Conservation (phyloP, 2,329 filamentous ascomycete species). For the Aspergillus sojae region DNA sequence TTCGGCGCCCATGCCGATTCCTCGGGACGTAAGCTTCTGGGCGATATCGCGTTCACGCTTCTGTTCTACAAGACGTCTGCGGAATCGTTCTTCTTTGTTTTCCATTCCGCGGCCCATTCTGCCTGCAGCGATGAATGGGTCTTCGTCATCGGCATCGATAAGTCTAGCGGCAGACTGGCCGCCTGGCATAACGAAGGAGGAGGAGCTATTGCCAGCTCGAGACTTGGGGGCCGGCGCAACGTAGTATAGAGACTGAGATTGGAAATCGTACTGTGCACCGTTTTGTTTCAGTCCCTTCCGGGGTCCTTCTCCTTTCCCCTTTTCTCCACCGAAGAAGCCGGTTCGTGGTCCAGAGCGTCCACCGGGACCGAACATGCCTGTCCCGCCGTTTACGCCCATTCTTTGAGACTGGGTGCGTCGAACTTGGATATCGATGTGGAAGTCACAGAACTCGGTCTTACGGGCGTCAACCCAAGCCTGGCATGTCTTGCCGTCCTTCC, state of each 20-base stretch:
- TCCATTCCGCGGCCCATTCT: conserved; percentile 43
- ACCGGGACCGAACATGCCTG: conserved; percentile 51
- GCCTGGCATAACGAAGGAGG: conserved; percentile 23
- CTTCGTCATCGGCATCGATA: conserved; percentile 44
- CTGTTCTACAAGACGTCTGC: conserved; percentile 46
- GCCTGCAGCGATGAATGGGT: conserved; percentile 45
- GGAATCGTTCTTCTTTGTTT: conserved; percentile 46
- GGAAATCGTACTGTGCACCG: conserved; percentile 43
- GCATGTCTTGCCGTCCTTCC: conserved; percentile 81
- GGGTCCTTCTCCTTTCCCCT: conserved; percentile 18
- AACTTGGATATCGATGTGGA: conserved; percentile 81
- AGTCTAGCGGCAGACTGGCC: conserved; percentile 43
- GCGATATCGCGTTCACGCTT: conserved; percentile 50
- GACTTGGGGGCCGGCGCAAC: conserved; percentile 40
- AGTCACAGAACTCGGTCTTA: conserved; percentile 90
- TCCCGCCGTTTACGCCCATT: conserved; percentile 78
- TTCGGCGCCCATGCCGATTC: conserved; percentile 44
- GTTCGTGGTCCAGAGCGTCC: conserved; percentile 46
- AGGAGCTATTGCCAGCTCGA: conserved; percentile 15
- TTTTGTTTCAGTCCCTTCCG: conserved; percentile 36
- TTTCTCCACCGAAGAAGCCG: conserved; percentile 36
- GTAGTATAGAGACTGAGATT: conserved; percentile 49
- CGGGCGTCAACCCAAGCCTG: conserved; percentile 83
- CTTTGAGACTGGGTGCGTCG: conserved; percentile 69
- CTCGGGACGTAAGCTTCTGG: conserved; percentile 40